Evolutionary conservation across 345 rosid species (phyloP).

Genomic region (Zanthoxylum bungeanum): DNA sequence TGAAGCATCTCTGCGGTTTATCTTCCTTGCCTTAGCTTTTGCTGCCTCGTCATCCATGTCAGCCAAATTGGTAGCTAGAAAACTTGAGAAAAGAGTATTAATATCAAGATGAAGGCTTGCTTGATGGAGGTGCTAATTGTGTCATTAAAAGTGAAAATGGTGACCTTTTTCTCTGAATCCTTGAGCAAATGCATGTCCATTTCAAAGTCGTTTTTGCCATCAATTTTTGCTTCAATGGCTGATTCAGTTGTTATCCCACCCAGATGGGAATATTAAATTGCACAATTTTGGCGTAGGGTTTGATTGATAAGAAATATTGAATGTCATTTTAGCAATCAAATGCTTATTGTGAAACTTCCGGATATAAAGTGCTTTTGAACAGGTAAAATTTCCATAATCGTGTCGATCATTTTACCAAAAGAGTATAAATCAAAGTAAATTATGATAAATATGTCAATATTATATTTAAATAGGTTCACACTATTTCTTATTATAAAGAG

Average conservation of each 20-base stretch:
- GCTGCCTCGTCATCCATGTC: constrained; percentile 19
- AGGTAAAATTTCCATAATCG: no score
- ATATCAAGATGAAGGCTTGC: not conserved
- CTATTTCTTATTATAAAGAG: no score
- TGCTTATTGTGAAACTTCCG: not conserved
- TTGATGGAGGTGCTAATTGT: not conserved
- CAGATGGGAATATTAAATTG: not conserved
- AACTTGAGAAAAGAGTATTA: not conserved
- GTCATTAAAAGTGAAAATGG: not conserved
- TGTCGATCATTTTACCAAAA: no score
- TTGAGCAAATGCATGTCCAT: not conserved
- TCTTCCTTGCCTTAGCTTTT: constrained; percentile 4
- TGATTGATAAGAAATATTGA: not conserved
- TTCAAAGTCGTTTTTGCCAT: not conserved
- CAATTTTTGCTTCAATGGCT: not conserved
- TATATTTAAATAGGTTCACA: no score
- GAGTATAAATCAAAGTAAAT: no score
- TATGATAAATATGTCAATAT: no score
- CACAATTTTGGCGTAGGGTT: not conserved
- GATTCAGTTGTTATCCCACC: not conserved
- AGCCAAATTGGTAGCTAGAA: not conserved
- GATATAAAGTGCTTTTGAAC: no score
- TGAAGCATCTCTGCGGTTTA: not conserved
- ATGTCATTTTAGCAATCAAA: not conserved
- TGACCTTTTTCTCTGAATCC: not conserved